A percentile compares a stretch with the other conserved stretches of the same genome.
These are phyloP conservation scores for Citrullus amarus DNA, from an alignment of 306 rosid species.

Conservation along the genomic window DNA sequence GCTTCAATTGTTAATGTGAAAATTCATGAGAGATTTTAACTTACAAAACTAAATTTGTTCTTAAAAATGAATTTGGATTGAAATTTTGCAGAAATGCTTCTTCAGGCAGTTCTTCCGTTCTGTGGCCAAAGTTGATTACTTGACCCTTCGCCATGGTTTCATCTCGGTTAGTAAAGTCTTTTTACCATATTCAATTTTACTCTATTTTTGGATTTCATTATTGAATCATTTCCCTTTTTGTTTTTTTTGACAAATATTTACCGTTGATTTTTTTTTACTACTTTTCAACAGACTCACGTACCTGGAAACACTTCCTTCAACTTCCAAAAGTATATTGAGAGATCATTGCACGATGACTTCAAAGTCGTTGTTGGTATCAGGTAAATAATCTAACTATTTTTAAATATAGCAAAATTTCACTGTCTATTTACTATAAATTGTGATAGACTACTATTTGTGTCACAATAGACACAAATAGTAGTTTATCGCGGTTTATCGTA, in stretches of 20 bases:
- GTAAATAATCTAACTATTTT: conserved; percentile 1
- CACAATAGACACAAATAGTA: too few relatives aligned
- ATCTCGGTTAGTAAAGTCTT: conserved; percentile 22
- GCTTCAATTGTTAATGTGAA: too few relatives aligned
- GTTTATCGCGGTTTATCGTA: too few relatives aligned
- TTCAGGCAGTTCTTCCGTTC: conserved; percentile 45
- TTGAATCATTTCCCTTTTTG: not conserved
- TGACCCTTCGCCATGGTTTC: conserved; percentile 53
- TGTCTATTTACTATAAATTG: too few relatives aligned
- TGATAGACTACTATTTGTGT: too few relatives aligned
- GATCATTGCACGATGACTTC: conserved; percentile 51
- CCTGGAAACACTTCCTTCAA: conserved; percentile 23
- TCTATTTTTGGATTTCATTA: not conserved
- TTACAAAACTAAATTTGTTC: not conserved
- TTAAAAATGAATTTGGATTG: not conserved
- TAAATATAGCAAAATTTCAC: too few relatives aligned
- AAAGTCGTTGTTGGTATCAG: conserved; percentile 46
- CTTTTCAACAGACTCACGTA: conserved; percentile 30
- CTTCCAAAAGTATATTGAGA: conserved; percentile 37
- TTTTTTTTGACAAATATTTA: not conserved
- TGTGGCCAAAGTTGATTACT: conserved; percentile 46
- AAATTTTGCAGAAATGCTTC: conserved; percentile 39
- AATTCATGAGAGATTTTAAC: too few relatives aligned
- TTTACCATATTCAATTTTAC: not conserved
- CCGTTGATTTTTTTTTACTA: too few relatives aligned